A percentile compares a stretch with the other conserved stretches of the same genome.
phyloP scores from a whole-genome alignment of 495 filamentous ascomycete species.

The Cercophora newfieldiana region DNA sequence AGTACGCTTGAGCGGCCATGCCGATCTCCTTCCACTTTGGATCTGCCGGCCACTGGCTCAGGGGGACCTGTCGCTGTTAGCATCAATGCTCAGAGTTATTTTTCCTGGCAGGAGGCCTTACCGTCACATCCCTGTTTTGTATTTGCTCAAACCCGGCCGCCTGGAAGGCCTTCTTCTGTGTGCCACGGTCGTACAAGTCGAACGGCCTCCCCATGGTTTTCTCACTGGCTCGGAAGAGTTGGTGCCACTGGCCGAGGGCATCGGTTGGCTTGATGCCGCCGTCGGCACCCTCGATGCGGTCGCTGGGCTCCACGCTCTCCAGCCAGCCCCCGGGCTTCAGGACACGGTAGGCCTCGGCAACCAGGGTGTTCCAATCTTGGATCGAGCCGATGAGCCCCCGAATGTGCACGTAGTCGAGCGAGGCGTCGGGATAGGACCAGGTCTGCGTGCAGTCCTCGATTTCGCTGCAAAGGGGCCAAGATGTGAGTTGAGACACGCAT shows the following conservation, averaged over 20 bases:
- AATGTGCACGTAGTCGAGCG: conserved; percentile 63
- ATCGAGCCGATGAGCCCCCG: conserved; percentile 53
- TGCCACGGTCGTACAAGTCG: conserved; percentile 28
- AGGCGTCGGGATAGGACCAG: conserved; percentile 50
- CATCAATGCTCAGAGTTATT: not conserved
- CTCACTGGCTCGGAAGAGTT: conserved; percentile 22
- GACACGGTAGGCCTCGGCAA: conserved; percentile 34
- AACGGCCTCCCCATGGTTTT: conserved; percentile 17
- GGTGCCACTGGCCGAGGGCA: conserved; percentile 24
- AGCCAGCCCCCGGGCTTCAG: conserved; percentile 31
- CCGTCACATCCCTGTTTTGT: conserved; percentile 14
- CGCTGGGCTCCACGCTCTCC: conserved; percentile 30
- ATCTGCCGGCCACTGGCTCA: not conserved
- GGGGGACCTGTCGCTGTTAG: not conserved
- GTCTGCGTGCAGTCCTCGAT: conserved; percentile 50
- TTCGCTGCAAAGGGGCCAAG: conserved; percentile 24
- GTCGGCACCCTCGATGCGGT: conserved; percentile 19
- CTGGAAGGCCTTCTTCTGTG: conserved; percentile 39
- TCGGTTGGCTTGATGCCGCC: conserved; percentile 20
- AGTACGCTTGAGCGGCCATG: not conserved
- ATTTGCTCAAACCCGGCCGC: conserved; percentile 50
- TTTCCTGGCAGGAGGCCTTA: not conserved
- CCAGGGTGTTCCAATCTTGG: conserved; percentile 52
- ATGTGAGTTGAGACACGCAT: not conserved
- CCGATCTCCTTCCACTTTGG: not conserved